phyloP scores from a whole-genome alignment of 73 alveolate species.

The Paramecium biaurelia region DNA sequence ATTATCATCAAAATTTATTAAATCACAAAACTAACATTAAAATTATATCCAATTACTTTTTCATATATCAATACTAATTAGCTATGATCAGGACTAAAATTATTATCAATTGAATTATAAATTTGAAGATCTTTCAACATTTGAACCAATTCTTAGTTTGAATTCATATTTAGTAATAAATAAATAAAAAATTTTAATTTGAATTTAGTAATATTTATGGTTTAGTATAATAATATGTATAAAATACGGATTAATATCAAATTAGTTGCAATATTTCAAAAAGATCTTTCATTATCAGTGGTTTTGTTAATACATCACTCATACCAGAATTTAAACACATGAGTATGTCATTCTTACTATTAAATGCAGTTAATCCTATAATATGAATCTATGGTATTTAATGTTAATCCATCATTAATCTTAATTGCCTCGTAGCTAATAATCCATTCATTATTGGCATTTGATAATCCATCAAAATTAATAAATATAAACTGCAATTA shows the following conservation, averaged over 20 bases:
- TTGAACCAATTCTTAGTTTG: background rate
- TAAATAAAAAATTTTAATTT: background rate
- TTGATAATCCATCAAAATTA: conserved; percentile 51
- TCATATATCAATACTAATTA: background rate
- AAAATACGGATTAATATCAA: background rate
- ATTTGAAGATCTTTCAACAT: conserved; percentile 12
- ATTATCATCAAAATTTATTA: background rate
- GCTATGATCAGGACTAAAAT: background rate
- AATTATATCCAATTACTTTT: background rate
- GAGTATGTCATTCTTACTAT: background rate
- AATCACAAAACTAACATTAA: background rate
- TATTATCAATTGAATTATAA: background rate
- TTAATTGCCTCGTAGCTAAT: background rate
- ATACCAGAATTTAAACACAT: conserved; percentile 53
- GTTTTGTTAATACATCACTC: conserved; percentile 55
- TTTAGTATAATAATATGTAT: background rate
- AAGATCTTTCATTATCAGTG: conserved; percentile 33
- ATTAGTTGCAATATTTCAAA: background rate
- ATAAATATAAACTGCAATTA: conserved; percentile 1
- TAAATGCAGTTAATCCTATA: conserved; percentile 60
- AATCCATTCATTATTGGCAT: conserved; percentile 66
- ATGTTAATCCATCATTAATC: conserved; percentile 25
- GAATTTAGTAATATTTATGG: background rate
- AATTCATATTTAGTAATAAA: background rate
- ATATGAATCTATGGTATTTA: conserved; percentile 53